A percentile compares a stretch with the other conserved stretches of the same genome.
phyloP scores from a whole-genome alignment of 495 filamentous ascomycete genomes.

The Trichoderma reesei region DNA sequence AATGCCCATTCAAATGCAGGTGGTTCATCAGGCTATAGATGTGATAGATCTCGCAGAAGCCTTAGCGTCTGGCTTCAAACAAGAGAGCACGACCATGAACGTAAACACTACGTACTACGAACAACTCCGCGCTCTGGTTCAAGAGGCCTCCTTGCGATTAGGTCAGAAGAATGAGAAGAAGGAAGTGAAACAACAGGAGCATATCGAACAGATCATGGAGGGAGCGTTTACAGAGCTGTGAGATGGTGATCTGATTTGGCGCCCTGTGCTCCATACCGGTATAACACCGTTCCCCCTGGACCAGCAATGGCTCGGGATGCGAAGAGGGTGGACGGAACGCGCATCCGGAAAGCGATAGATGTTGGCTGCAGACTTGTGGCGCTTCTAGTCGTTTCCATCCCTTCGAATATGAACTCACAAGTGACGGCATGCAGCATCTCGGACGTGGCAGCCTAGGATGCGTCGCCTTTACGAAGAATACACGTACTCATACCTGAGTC shows the following conservation, averaged over 20 bases:
- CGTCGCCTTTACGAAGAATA: not conserved
- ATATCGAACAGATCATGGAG: too few relatives aligned
- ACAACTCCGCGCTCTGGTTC: too few relatives aligned
- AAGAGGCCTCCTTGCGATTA: too few relatives aligned
- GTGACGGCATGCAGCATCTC: not conserved
- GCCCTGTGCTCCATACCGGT: not conserved
- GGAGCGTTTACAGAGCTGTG: too few relatives aligned
- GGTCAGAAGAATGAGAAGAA: too few relatives aligned
- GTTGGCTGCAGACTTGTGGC: not conserved
- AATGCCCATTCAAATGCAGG: not conserved
- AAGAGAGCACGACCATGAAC: not conserved
- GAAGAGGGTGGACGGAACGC: not conserved
- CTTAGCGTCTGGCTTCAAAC: not conserved
- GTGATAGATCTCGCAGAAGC: constrained; percentile 5
- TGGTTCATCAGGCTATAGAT: not conserved
- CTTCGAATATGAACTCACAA: not conserved
- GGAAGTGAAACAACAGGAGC: too few relatives aligned
- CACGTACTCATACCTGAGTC: not conserved
- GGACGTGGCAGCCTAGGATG: not conserved
- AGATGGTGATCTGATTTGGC: not conserved
- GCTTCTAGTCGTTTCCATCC: not conserved
- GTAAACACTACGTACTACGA: too few relatives aligned
- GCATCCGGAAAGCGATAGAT: not conserved
- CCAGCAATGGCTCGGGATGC: not conserved
- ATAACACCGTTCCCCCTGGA: not conserved